Evolutionary conservation across 768 basidiomycete species (phyloP).

Genomic region (Scleroderma bovista): DNA sequence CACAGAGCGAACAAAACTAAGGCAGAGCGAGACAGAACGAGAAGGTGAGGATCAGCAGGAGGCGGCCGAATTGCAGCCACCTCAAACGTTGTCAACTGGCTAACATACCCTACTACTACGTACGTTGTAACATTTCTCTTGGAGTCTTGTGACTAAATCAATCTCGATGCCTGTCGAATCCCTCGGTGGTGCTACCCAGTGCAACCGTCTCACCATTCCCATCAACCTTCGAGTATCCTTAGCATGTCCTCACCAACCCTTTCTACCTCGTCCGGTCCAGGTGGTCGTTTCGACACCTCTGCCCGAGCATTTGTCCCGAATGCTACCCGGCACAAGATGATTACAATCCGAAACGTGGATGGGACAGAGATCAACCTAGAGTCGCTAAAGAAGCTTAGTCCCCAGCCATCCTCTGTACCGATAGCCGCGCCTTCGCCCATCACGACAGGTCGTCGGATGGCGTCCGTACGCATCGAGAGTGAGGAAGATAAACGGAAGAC

Average conservation of each 20-base stretch:
- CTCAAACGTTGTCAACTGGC: too few species aligned
- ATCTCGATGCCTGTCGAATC: too few species aligned
- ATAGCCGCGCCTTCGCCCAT: constrained; percentile 35
- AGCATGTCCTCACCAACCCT: constrained; percentile 61
- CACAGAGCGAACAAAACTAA: too few species aligned
- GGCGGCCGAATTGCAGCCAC: too few species aligned
- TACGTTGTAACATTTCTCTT: too few species aligned
- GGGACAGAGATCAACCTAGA: constrained; percentile 63
- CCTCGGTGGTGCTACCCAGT: too few species aligned
- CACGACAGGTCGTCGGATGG: constrained; percentile 20
- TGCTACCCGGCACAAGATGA: constrained; percentile 34
- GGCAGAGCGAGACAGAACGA: too few species aligned
- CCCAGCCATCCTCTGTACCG: constrained; percentile 35
- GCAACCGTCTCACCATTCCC: constrained; percentile 41
- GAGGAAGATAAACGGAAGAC: constrained; percentile 48
- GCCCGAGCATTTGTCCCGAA: constrained; percentile 65
- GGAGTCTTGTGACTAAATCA: too few species aligned
- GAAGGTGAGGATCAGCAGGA: too few species aligned
- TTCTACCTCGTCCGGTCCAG: constrained; percentile 40
- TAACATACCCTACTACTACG: too few species aligned
- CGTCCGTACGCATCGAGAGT: constrained; percentile 58
- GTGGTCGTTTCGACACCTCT: constrained; percentile 49
- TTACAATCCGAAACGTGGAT: constrained; percentile 57
- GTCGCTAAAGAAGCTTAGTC: constrained; percentile 44
- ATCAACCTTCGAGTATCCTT: constrained; percentile 41